phyloP scores from a whole-genome alignment of 345 rosid species.

The Barbarea vulgaris region DNA sequence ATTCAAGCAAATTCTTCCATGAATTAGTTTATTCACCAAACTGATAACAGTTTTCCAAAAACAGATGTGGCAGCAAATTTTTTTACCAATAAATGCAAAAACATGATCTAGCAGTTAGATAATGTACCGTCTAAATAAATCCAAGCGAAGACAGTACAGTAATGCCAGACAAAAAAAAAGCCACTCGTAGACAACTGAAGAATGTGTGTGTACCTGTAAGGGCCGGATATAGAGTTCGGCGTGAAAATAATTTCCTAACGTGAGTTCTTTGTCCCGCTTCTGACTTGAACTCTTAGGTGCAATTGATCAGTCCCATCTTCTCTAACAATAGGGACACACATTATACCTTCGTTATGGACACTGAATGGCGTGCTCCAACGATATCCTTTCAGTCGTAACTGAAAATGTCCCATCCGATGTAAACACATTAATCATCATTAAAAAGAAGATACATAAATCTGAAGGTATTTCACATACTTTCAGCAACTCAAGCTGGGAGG shows the following conservation, averaged over 20 bases:
- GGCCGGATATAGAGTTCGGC: conserved; percentile 75
- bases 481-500: conserved; percentile 62
- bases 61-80: background rate
- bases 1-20: too few species aligned
- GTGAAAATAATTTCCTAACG: conserved; percentile 91
- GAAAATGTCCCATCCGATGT: conserved; percentile 30
- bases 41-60: too few species aligned
- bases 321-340: conserved; percentile 66
- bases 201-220: conserved; percentile 73
- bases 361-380: conserved; percentile 90
- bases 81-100: background rate
- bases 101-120: conserved; percentile 21
- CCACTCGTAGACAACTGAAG: conserved; percentile 21
- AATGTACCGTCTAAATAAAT: background rate
- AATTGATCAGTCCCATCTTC: conserved; percentile 55
- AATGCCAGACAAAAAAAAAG: conserved; percentile 12
- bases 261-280: conserved; percentile 90
- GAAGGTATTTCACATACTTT: conserved; percentile 56
- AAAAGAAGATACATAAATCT: background rate
- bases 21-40: too few species aligned
- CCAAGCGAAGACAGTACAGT: conserved; percentile 14
- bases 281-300: conserved; percentile 75
- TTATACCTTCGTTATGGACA: conserved; percentile 71
- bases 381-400: conserved; percentile 79
- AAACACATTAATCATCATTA: conserved; percentile 18